phyloP scores from a whole-genome alignment of 495 filamentous ascomycete genomes.

The Penicillium bovifimosum region DNA sequence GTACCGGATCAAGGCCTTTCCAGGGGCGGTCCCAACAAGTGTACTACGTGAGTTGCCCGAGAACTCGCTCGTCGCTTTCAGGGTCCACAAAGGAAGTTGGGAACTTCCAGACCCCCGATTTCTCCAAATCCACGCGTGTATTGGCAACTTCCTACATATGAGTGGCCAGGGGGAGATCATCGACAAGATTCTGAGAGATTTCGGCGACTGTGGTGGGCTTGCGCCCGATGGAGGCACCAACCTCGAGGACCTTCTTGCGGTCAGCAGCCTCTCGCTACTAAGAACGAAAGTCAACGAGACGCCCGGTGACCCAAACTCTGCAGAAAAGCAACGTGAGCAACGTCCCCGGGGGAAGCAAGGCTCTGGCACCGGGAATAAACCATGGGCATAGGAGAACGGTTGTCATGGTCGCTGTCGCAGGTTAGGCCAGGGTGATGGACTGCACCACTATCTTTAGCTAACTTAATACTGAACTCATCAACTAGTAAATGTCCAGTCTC shows the following conservation, averaged over 20 bases:
- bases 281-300: too few species aligned
- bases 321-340: too few species aligned
- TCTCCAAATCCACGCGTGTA: slow-evolving; percentile 13
- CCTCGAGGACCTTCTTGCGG: slow-evolving; percentile 13
- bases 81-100: slow-evolving; percentile 10
- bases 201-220: slow-evolving; percentile 8
- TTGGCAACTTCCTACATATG: slow-evolving; percentile 15
- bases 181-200: slow-evolving; percentile 10
- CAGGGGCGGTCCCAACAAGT: not conserved
- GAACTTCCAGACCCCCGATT: slow-evolving; percentile 16
- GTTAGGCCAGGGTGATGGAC: too few species aligned
- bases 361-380: too few species aligned
- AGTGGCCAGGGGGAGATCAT: slow-evolving; percentile 12
- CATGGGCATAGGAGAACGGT: too few species aligned
- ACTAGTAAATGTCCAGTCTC: too few species aligned
- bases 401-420: too few species aligned
- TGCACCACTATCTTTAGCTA: too few species aligned
- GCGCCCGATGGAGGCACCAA: slow-evolving; percentile 11
- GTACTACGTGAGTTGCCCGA: slow-evolving; percentile 5
- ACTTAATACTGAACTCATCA: too few species aligned
- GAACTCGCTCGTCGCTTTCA: slow-evolving; percentile 9
- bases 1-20: slow-evolving; percentile 16
- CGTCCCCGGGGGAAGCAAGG: too few species aligned
- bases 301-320: too few species aligned
- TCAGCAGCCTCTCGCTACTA: not conserved